A percentile compares a stretch with the other conserved stretches of the same genome.
Evolutionary conservation across 306 rosid species (phyloP).

Genomic region (Trifolium repens): DNA sequence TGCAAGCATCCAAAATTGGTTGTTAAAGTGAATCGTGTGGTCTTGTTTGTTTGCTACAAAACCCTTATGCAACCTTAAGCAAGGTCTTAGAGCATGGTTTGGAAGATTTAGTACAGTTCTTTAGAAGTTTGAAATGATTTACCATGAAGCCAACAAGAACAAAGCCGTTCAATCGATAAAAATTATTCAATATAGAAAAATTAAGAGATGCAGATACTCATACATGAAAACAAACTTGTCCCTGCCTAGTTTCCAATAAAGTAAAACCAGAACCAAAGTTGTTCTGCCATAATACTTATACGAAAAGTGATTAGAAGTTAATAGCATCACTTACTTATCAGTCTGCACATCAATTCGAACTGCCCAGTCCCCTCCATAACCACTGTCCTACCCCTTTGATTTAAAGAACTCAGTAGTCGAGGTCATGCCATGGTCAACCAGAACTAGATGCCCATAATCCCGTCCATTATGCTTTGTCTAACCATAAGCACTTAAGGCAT

Average conservation of each 20-base stretch:
- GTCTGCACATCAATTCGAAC: conserved; percentile 63
- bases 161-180: conserved; percentile 14
- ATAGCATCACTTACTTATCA: conserved; percentile 58
- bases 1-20: too few species aligned
- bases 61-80: too few species aligned
- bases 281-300: conserved; percentile 12
- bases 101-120: too few species aligned
- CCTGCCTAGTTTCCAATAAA: conserved; percentile 10
- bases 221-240: conserved; percentile 7
- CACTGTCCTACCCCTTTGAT: conserved; percentile 70
- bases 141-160: conserved; percentile 27
- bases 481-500: conserved; percentile 76
- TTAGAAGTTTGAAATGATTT: too few species aligned
- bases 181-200: conserved; percentile 2
- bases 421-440: conserved; percentile 75
- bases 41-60: too few species aligned
- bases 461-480: conserved; percentile 89
- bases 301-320: conserved; percentile 4
- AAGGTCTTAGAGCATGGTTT: too few species aligned
- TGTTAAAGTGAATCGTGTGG: too few species aligned
- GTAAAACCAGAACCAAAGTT: conserved; percentile 24
- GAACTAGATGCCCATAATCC: conserved; percentile 76
- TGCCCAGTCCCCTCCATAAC: conserved; percentile 97
- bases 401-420: conserved; percentile 80
- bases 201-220: conserved; percentile 12